Base-by-base conservation (phyloP, 202 grass and related monocot species). In the Musa balbisiana region DNA sequence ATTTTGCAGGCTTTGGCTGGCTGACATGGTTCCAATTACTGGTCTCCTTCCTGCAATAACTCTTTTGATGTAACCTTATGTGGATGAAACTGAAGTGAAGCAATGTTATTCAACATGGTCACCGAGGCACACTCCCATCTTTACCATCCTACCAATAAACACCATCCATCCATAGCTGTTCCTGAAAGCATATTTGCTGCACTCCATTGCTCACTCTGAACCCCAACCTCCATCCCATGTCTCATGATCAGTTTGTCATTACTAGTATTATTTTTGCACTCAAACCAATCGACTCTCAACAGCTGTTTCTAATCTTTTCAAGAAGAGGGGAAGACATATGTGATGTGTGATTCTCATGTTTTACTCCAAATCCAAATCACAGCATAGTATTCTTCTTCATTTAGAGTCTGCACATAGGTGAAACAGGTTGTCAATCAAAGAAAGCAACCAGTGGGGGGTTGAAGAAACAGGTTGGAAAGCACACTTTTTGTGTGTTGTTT, bases 401-500 rank as follows among this genome's bases (percentile, higher is more conserved):
- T 69, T 20, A 19, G 3, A 27, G 62, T 65, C 22, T 51, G 29
- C 17, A 51, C 67, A 51, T 17, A 70, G 67, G 20, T 65, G 2
- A 70, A n/a, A 19, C 33, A 51, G 14, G 16, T 70, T 51, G 29
- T 70, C 33, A n/a, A n/a, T n/a, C 67, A n/a, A 49, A 70, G 29
- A 50, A 70, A 70, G 43, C 29, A 70, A 14, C 67, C 19, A 20
- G 19, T 17, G 16, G 25, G 67, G 67, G 33, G 33, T 50, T 20
- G 43, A 70, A 70, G 67, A 70, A 69, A 70, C 67, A 70, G 67
- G 67, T 50, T 70, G 67, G 67, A 70, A 70, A 50, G 29, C 43
- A 70, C 67, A 70, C 5, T 70, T 51, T 10, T 43, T 43, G 67
- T 50, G 11, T 20, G 33, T 70, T 51, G 67, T 51, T 70, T 70